Evolutionary conservation across 352 stramenopile genomes (phyloP).

Genomic region (Globisporangium takayamanum): DNA sequence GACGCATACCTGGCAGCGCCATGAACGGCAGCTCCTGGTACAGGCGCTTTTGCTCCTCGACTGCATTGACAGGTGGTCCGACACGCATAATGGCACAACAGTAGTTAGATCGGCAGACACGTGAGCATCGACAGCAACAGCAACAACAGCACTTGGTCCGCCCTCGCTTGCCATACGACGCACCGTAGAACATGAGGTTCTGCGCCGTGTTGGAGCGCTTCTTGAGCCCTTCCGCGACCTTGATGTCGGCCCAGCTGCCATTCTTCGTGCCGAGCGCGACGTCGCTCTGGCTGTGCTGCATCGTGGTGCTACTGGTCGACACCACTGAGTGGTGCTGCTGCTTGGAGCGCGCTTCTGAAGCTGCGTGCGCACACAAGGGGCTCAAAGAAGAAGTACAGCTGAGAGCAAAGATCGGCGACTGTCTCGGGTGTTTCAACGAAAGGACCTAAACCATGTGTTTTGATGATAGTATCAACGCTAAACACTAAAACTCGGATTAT

Average conservation of each 20-base stretch:
- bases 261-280: conserved; percentile 52
- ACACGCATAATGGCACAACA: background rate
- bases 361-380: too few species aligned
- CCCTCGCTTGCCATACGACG: background rate
- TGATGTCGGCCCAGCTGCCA: conserved; percentile 61
- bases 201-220: conserved; percentile 76
- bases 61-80: conserved; percentile 14
- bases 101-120: background rate
- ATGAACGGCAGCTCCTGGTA: conserved; percentile 73
- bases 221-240: conserved; percentile 59
- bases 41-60: conserved; percentile 65
- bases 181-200: conserved; percentile 77
- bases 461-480: too few species aligned
- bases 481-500: too few species aligned
- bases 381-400: too few species aligned
- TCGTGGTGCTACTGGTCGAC: conserved; percentile 8
- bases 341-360: background rate
- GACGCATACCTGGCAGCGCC: conserved; percentile 60
- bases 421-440: too few species aligned
- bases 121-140: too few species aligned
- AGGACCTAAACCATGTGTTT: too few species aligned
- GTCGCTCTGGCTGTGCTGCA: conserved; percentile 71
- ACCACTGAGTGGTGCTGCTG: background rate
- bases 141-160: too few species aligned
- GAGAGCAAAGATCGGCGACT: too few species aligned